A percentile compares a stretch with the other conserved stretches of the same genome.
phyloP scores from a whole-genome alignment of 164 flowering plant genomes.

The Tetrastigma voinierianum region DNA sequence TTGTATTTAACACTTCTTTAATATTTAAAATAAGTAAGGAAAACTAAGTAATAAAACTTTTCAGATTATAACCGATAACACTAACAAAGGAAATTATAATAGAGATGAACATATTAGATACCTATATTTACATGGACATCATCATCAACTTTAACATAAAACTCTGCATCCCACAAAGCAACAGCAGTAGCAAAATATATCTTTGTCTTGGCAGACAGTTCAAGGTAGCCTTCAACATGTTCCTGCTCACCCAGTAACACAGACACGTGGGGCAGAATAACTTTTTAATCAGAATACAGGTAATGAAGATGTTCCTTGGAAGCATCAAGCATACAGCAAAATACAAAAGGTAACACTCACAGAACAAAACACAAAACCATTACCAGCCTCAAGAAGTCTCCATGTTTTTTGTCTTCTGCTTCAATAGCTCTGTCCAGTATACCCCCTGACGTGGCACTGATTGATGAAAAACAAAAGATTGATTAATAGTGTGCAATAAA shows the following conservation, averaged over 20 bases:
- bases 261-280: neutral
- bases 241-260: conserved; percentile 32
- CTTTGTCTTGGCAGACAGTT: conserved; percentile 70
- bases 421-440: conserved; percentile 59
- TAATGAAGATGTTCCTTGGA: neutral
- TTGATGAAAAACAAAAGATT: neutral
- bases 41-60: neutral
- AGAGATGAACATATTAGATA: conserved; percentile 5
- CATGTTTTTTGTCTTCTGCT: conserved; percentile 63
- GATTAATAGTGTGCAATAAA: neutral
- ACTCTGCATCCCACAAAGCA: conserved; percentile 68
- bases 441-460: conserved; percentile 64
- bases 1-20: too few species aligned
- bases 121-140: conserved; percentile 81
- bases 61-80: neutral
- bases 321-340: neutral
- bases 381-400: conserved; percentile 68
- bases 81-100: neutral
- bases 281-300: neutral
- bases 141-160: conserved; percentile 68
- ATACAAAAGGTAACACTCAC: neutral
- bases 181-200: conserved; percentile 61
- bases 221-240: conserved; percentile 72
- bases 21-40: neutral
- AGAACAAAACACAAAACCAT: neutral